Percentiles rank a stretch among this genome's conserved stretches.
Conservation (phyloP, 202 grass and related monocot genomes). For the Eragrostis tef region DNA sequence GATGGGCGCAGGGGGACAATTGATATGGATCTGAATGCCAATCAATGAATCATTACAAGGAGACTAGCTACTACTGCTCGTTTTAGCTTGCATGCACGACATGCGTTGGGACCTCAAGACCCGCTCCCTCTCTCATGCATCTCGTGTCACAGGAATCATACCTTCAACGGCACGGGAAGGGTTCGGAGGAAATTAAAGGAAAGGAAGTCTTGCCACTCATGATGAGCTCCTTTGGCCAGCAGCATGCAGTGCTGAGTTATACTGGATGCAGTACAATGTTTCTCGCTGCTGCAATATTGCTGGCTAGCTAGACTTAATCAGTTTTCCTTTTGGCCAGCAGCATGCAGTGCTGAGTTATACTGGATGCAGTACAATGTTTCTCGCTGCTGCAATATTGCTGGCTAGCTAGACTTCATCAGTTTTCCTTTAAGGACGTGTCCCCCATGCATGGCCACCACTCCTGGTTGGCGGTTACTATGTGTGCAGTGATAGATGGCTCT, state of each 20-base stretch:
- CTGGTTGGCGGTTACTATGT: neutral
- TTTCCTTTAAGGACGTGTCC: constrained; percentile 47
- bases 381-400: too few relatives aligned
- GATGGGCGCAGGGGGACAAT: constrained; percentile 56
- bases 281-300: constrained; percentile 17
- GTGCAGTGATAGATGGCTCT: constrained; percentile 4
- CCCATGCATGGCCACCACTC: neutral
- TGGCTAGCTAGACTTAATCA: too few relatives aligned
- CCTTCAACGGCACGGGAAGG: constrained; percentile 25
- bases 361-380: too few relatives aligned
- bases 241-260: neutral
- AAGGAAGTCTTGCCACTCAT: constrained; percentile 48
- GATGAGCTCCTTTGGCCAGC: constrained; percentile 43
- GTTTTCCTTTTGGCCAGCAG: too few relatives aligned
- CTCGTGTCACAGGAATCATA: too few relatives aligned
- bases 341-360: too few relatives aligned
- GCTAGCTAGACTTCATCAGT: too few relatives aligned
- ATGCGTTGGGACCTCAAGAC: neutral
- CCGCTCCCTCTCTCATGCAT: constrained; percentile 1
- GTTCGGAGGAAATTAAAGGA: neutral
- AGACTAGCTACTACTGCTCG: constrained; percentile 1
- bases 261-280: constrained; percentile 39
- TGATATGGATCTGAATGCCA: constrained; percentile 54
- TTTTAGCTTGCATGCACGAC: constrained; percentile 9
- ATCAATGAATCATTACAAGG: constrained; percentile 48